A percentile compares a stretch with the other conserved stretches of the same genome.
These are phyloP conservation scores for Xylaria bambusicola DNA, from an alignment of 495 filamentous ascomycete genomes.

Conservation along the genomic window DNA sequence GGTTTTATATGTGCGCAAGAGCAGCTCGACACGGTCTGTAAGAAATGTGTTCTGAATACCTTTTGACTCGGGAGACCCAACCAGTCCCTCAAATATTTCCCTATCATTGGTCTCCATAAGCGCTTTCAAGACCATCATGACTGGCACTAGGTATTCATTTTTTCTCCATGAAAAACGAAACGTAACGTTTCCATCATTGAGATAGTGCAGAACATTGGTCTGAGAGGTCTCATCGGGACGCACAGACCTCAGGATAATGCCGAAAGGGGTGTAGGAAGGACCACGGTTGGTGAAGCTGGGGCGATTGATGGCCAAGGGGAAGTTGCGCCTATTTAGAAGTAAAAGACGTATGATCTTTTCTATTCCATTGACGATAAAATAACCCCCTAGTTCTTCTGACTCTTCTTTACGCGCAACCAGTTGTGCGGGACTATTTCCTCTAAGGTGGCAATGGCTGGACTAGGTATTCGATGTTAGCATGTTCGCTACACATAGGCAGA, in stretches of 20 bases:
- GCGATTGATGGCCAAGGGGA: constrained; percentile 89
- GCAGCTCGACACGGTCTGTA: constrained; percentile 87
- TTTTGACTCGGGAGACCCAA: constrained; percentile 71
- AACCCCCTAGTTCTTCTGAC: constrained; percentile 88
- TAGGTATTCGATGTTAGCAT: constrained; percentile 37
- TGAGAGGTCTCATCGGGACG: constrained; percentile 96
- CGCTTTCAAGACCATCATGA: constrained; percentile 95
- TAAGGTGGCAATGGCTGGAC: constrained; percentile 88
- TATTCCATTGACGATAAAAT: constrained; percentile 93
- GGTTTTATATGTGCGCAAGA: constrained; percentile 88
- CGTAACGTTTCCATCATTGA: constrained; percentile 90
- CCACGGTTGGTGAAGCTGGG: constrained; percentile 86
- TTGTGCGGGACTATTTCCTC: constrained; percentile 76
- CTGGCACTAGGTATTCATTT: constrained; percentile 89
- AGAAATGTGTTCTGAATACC: constrained; percentile 87
- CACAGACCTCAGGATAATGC: constrained; percentile 87
- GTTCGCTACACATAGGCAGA: neutral
- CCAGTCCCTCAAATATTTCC: constrained; percentile 89
- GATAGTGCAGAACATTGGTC: constrained; percentile 95
- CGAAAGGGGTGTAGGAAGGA: constrained; percentile 79
- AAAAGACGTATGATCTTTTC: constrained; percentile 95
- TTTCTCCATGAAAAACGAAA: constrained; percentile 99
- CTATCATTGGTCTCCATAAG: constrained; percentile 94
- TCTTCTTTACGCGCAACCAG: constrained; percentile 88
- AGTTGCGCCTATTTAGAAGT: constrained; percentile 84